Base-by-base conservation (phyloP, 2,329 filamentous ascomycete genomes). In the Parastagonospora avenae region DNA sequence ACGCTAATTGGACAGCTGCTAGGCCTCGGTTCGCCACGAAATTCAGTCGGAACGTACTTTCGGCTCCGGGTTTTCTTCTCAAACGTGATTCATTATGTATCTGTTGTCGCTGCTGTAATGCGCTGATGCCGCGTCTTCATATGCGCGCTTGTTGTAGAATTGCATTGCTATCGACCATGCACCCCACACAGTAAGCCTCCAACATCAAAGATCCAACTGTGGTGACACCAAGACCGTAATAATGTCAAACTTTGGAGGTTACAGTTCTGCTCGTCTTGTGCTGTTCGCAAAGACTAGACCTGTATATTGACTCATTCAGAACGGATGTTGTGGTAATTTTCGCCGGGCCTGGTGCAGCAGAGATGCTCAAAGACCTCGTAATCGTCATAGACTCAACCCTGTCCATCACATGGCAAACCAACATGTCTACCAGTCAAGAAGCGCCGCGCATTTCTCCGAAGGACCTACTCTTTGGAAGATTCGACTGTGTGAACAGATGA, bases 11-110 rank as follows among this genome's bases (percentile, higher is more conserved):
- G 66, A 8, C 19, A 48, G 50, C 4, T 48, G 59, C 54, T 47
- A 59, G 53, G 60, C 64, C 67, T 67, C 64, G 67, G 66, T 29
- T 55, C 59, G 59, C 59, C 57, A 53, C 55, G 48, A 47, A 35
- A 11, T 41, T 52, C 48, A 54, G 48, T 48, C 53, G 46, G 48
- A 49, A 45, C 52, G 36, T 46, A 48, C 41, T 46, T 49, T 51
- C 51, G 43, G 54, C 58, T 56, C 64, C 67, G 67, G 54, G 52
- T 62, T 64, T 63, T 68, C 62, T 49, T 63, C 60, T 61, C 56
- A 42, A 36, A 9, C 9, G 33, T 36, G n/a, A 8, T 36, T 8
- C 14, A 36, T n/a, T 15, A 12, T 14, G 2, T 9, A 36, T 36
- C 16, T 14, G 7, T n/a, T 36, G 33, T 54, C 42, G 31, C 5